Base-by-base conservation (phyloP, 768 basidiomycete genomes). In the Harrya chromipes region DNA sequence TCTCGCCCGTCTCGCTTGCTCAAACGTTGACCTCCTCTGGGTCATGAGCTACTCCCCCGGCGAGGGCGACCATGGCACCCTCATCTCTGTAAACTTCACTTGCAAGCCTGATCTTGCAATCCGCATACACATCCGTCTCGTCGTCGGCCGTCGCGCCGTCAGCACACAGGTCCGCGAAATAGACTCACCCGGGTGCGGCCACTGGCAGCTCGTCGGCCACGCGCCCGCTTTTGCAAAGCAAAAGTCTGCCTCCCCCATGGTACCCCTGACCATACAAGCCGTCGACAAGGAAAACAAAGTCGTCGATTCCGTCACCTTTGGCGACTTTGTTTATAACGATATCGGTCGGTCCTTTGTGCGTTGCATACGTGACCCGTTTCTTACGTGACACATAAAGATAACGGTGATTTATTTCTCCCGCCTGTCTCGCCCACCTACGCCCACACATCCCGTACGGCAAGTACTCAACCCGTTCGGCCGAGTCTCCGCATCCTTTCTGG, bases 101-200 rank as follows among this genome's bases (percentile, higher is more conserved):
- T 68, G 67, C 47, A 62, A 57, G 26, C 46, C 55, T 4, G 62
- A 62, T 12, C 45, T 59, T 0, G 56, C 55, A 4, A 1, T 58
- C 3, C 66, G 56, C 1, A 75, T 87, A 33, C 82, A 77, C 51
- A 79, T 91, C 20, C 82, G 90, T 44, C 80, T 93, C 55, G 81
- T 91, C 57, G 74, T 93, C 55, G 90, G 85, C 26, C 66, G 74
- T 51, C 82, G 78, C 54, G 80, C 88, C 3, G 76, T 92, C 21
- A 73, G 74, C 29, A 92, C 90, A 0, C 76, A 76, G 12, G 85
- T 92, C 24, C 73, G 74, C 38, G 76, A 80, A 57, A 60, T 84
- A 0, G 71, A 72, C n/a, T 61, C 70, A 12, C 62, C 72, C 1
- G 67, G 72, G 8, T 74, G 74, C 47, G 80, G 79, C 27, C 70